Base-by-base conservation (phyloP, 2,329 filamentous ascomycete species). In the Hirsutella rhossiliensis region DNA sequence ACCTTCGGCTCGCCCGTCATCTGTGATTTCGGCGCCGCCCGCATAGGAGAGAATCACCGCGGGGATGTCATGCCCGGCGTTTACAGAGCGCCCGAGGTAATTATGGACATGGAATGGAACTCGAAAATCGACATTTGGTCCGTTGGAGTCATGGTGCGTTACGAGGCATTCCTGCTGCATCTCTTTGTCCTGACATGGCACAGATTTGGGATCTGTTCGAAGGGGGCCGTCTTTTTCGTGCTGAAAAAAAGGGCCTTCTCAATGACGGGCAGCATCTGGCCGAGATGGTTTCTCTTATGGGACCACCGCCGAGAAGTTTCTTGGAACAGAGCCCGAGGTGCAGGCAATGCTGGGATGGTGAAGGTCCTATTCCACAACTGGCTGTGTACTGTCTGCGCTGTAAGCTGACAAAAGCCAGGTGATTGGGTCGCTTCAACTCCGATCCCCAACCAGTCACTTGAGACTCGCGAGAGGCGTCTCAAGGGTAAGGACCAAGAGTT, bases 271-370 rank as follows among this genome's bases (percentile, higher is more conserved):
- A 56, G 29, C 58, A 62, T 28, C 52, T 64, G 40, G 59, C 56
- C 1, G 53, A 58, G 40, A 63, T 66, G 56, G 56, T 67, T 5
- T 59, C 63, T 3, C 44, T 66, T 8, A 52, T 68, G 45, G 63
- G 63, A 0, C 57, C 53, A 1, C 65, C 64, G 2, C 60, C 60
- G 2, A 50, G 46, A 40, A 51, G 55, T 2, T 61, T 67, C 36
- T 41, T 67, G 36, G 38, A 55, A 40, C 51, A 59, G 3, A 64
- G 32, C 40, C 50, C 54, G 4, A 47, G 43, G 2, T 51, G 46
- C 41, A 42, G 43, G 12, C 39, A 45, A 13, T 56, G 50, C 18
- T 57, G 54, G 41, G 56, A 54, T 38, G 38, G 41, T n/a, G 43
- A 52, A 30, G 56, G 53, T 52, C 29, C 42, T 19, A 18, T 17